Evolutionary conservation across 2,329 filamentous ascomycete genomes (phyloP), one percentile per base, ranked within the genome.

Genomic region (Diaporthe capsici): DNA sequence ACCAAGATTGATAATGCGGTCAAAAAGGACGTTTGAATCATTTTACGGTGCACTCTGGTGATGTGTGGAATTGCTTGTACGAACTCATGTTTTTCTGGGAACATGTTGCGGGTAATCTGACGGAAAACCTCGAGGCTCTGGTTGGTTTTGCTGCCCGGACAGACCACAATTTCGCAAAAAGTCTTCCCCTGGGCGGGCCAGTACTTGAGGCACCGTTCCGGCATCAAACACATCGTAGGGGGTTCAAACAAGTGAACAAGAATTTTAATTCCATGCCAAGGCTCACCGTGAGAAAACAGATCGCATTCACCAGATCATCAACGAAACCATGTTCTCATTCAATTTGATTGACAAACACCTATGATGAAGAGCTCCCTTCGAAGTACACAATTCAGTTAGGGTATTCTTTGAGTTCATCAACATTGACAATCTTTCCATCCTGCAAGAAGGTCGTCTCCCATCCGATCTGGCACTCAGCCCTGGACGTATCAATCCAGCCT

Each of bases 401-500:
- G 15, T 70, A 55, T 10, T 70, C 37, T 22, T 70, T 55, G 12
- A 28, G 22, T 12, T 44, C 13, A 13, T 17, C 34, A 42, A 70
- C 34, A 22, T 70, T 57, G 67, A 57, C n/a, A 6, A 70, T 57
- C 34, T 70, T 31, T 31, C 49, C 65, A 22, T 57, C 34, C 49
- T 70, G 22, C 49, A 55, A 47, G n/a, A 28, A 49, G 25, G 39
- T 28, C 2, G 15, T 47, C n/a, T 65, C 60, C 60, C 60, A 65
- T 8, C 60, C 60, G 39, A 65, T 65, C 39, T 65, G 60, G 6
- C 25, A n/a, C 28, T 65, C 60, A 9, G 60, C 60, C 39, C n/a
- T 65, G 12, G 60, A 65, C 20, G 39, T 65, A 51, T 67, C 61
- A 34, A 51, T 67, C 61, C 61, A 67, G 15, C 47, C 42, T 47